Base-by-base conservation (phyloP, 2,329 filamentous ascomycete species). In the Cladobotryum mycophilum region DNA sequence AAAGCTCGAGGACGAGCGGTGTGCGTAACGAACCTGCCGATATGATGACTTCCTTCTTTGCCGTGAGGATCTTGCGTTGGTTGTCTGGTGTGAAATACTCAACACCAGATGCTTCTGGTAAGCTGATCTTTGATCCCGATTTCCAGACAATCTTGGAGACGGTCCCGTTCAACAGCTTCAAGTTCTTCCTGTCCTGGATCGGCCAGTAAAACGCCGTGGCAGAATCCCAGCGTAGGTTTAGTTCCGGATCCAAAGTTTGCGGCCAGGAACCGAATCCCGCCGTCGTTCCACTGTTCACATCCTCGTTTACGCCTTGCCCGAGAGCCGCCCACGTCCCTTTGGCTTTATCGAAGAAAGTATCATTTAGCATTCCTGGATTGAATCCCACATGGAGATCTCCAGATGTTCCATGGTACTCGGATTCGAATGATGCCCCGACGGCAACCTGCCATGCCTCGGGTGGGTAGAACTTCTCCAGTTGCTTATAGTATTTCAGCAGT, bases 131-230 rank as follows among this genome's bases (percentile, higher is more conserved):
- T 9, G 56, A 53, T 38, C 5, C 14, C 33, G 58, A 37, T 1
- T 57, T 56, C 65, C 63, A 70, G 5, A 57, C 49, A 8, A 70
- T 48, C 30, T 53, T 64, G 38, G 55, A 61, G 4, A 65, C 70
- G 0, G 68, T 71, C 7, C 70, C 70, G 34, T 64, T 64, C 46
- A 72, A 54, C 1, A 74, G 49, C 12, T 63, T 62, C 6, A 75
- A 61, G 49, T 76, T 76, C 1, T 57, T 60, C n/a, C 54, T 35
- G 14, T 60, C 55, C 18, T 65, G 62, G 4, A 73, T 55, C 0
- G 67, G 68, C 51, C 67, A 70, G 49, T 69, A 68, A 55, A 69
- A 76, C 1, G 73, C 70, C 14, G 66, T 64, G 5, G 68, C 71
- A 2, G 72, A 63, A 48, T 75, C 71, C 52, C 64, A 66, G 3